Percentiles rank a stretch among this genome's conserved stretches.
Evolutionary conservation across 2,329 filamentous ascomycete genomes (phyloP).

Genomic region (Chaetomium sp.): DNA sequence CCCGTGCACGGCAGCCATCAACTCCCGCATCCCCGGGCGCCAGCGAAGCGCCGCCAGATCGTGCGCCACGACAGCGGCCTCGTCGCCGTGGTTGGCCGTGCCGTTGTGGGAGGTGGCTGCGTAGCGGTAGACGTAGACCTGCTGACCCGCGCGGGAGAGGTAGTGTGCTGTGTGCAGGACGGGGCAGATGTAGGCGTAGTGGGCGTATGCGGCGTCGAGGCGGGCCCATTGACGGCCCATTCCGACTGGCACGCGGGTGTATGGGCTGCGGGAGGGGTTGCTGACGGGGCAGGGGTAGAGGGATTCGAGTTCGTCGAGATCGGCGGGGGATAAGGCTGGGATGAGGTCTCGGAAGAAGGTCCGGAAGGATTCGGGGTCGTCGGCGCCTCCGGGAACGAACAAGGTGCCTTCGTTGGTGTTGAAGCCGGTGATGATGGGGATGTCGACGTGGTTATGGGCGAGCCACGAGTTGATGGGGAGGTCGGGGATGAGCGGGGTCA

Average conservation of each 20-base stretch:
- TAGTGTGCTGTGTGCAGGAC: conserved; percentile 53
- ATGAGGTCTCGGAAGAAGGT: conserved; percentile 57
- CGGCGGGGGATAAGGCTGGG: conserved; percentile 45
- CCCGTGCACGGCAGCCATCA: conserved; percentile 37
- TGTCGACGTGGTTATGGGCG: conserved; percentile 43
- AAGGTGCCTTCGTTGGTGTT: conserved; percentile 62
- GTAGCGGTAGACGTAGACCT: conserved; percentile 53
- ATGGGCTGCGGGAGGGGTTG: conserved; percentile 18
- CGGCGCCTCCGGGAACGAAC: conserved; percentile 51
- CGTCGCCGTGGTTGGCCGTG: conserved; percentile 43
- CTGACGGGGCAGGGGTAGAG: conserved; percentile 57
- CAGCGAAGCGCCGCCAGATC: conserved; percentile 31
- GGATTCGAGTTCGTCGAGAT: conserved; percentile 48
- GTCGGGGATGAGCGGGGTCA: conserved; percentile 45
- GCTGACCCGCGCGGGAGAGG: conserved; percentile 26
- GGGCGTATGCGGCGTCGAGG: conserved; percentile 54
- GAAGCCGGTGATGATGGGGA: conserved; percentile 63
- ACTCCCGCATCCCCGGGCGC: conserved; percentile 32
- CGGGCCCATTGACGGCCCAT: conserved; percentile 51
- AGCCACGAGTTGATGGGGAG: conserved; percentile 55
- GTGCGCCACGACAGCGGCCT: conserved; percentile 38
- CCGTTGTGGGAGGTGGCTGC: conserved; percentile 39
- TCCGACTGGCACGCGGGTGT: conserved; percentile 29
- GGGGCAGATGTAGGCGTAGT: conserved; percentile 60
- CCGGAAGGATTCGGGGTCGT: conserved; percentile 46